Base-by-base conservation (phyloP, 805 yeast genomes). In the Cyberlindnera petersonii region DNA sequence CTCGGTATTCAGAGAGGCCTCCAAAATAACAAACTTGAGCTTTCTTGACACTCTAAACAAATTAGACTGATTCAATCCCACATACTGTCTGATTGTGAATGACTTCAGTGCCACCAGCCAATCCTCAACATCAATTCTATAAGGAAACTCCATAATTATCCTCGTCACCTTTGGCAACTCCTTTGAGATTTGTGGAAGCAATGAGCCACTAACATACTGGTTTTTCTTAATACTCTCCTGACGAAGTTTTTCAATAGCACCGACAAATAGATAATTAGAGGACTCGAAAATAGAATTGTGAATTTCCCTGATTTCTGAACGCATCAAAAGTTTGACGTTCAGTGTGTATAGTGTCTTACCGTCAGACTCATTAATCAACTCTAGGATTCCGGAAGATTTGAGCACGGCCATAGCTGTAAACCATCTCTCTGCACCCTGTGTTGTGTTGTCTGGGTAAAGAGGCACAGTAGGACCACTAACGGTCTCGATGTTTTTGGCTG, bases 81-180 rank as follows among this genome's bases (percentile, higher is more conserved):
- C 53, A 40, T 53, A 77, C 48, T 81, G 87, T 21, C 79, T 58
- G 39, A 71, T 73, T 7, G 86, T 71, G 50, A 81, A 79, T 11
- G 84, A 77, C 31, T 70, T 72, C 42, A 84, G 59, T 0, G 86
- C 80, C 10, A 83, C 83, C 44, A 74, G 67, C 89, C 93, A 83
- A 55, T 82, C 88, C 52, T 82, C 89, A 30, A 82, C 64, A 56
- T 82, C 89, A 17, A 78, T 76, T 48, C 75, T 76, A 28, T 79
- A 62, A 3, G 86, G 83, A 46, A 83, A 83, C 46, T 74, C 77
- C 34, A 83, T 63, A 17, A 81, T 60, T 4, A 79, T 64, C 35
- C 82, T 50, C 22, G 44, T 16, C 42, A 47, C 31, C 44, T 47
- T 48, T 28, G 53, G 43, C n/a, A 32, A 31, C 40, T 59, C 62